These are phyloP conservation scores for Boletus rufocinnamomeus DNA, from an alignment of 768 basidiomycete genomes.

Conservation along the genomic window DNA sequence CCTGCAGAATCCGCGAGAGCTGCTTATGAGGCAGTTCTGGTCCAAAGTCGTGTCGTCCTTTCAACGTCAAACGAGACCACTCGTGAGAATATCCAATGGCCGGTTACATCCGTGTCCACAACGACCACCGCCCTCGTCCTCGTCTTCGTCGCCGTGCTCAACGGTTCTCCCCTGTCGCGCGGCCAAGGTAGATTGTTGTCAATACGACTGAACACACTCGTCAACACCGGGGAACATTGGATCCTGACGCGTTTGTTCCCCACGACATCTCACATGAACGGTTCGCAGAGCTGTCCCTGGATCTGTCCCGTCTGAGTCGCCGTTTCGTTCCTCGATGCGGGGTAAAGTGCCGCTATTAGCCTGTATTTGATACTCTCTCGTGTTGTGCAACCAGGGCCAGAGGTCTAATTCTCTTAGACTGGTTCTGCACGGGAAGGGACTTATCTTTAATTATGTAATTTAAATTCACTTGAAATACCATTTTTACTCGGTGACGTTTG, in stretches of 20 bases:
- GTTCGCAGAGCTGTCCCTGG: neutral
- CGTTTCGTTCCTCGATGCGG: neutral
- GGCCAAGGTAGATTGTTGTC: neutral
- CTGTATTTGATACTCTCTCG: neutral
- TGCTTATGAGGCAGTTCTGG: slow-evolving; percentile 23
- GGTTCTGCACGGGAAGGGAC: neutral
- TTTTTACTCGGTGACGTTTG: slow-evolving; percentile 14
- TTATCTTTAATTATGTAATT: slow-evolving; percentile 29
- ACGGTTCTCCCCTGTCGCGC: neutral
- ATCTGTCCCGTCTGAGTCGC: neutral
- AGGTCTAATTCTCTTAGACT: neutral
- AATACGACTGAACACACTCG: too few species aligned
- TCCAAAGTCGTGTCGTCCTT: slow-evolving; percentile 25
- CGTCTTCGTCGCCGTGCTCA: neutral
- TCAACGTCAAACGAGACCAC: slow-evolving; percentile 22
- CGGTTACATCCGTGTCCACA: slow-evolving; percentile 17
- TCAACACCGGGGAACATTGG: neutral
- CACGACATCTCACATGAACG: neutral
- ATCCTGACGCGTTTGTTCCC: neutral
- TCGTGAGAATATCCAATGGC: slow-evolving; percentile 23
- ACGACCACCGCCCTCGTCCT: neutral
- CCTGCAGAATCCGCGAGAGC: slow-evolving; percentile 22
- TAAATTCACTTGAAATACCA: slow-evolving; percentile 5
- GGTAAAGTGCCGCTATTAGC: neutral
- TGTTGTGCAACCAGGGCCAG: neutral